phyloP scores from a whole-genome alignment of 768 basidiomycete genomes.

The Pisolithus marmoratus region DNA sequence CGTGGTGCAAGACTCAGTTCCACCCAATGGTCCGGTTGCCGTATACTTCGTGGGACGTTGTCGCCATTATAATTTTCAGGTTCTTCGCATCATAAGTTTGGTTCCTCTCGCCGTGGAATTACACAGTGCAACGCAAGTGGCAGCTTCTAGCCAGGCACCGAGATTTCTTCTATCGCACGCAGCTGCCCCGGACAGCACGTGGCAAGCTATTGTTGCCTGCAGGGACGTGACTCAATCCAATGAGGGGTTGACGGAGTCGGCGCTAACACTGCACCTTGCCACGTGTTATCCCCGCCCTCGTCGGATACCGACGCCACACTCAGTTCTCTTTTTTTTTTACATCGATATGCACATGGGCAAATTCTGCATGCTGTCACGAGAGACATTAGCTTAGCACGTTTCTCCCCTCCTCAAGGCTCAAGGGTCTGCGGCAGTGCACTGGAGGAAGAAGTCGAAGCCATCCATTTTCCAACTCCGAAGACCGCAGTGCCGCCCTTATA shows the following conservation, averaged over 20 bases:
- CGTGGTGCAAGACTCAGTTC: neutral
- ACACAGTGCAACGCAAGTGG: no score
- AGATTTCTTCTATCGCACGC: neutral
- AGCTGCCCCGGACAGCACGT: neutral
- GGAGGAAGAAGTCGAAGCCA: neutral
- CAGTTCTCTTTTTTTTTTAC: no score
- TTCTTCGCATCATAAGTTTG: neutral
- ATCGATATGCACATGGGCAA: no score
- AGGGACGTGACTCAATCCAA: neutral
- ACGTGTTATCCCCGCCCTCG: neutral
- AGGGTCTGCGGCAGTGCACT: no score
- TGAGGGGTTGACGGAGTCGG: neutral
- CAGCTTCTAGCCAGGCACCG: neutral
- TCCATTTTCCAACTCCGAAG: neutral
- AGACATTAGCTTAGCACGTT: no score
- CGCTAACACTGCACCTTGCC: neutral
- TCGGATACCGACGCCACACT: no score
- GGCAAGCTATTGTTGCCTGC: neutral
- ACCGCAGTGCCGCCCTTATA: neutral
- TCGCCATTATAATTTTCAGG: neutral
- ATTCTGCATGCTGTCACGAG: no score
- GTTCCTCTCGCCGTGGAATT: no score
- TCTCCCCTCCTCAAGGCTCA: no score
- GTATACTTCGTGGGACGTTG: neutral
- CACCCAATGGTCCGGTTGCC: neutral